Evolutionary conservation across 371 early-diverging fungal species (phyloP).

Genomic region (Entomophthora muscae): DNA sequence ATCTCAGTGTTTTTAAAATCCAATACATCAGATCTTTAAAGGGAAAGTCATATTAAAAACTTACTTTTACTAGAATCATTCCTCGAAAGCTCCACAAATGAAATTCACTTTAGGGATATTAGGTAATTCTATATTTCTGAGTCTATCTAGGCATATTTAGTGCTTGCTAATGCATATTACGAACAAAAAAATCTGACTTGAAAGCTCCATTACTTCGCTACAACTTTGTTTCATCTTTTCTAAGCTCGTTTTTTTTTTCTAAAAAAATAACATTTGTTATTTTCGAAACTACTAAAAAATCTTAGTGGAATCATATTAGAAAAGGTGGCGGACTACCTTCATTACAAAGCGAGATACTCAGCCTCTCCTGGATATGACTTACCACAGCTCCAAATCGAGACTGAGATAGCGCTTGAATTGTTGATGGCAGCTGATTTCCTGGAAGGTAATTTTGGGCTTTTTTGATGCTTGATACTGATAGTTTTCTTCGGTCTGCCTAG

Average conservation of each 20-base stretch:
- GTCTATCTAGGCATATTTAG: too few relatives aligned
- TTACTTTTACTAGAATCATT: background rate
- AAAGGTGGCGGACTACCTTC: slow-evolving; percentile 1
- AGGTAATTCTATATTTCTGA: background rate
- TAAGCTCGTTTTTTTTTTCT: too few relatives aligned
- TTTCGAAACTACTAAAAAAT: background rate
- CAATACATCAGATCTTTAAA: too few relatives aligned
- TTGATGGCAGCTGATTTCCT: slow-evolving; percentile 1
- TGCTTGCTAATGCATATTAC: too few relatives aligned
- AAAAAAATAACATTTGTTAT: background rate
- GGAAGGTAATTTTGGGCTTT: background rate
- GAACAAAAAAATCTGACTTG: too few relatives aligned
- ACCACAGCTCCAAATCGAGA: background rate
- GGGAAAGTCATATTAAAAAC: too few relatives aligned
- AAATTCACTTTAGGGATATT: slow-evolving; percentile 1
- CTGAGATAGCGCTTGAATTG: background rate
- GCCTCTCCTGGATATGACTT: background rate
- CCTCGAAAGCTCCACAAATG: background rate
- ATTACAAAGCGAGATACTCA: background rate
- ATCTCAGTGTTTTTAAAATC: too few relatives aligned
- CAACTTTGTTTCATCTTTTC: too few relatives aligned
- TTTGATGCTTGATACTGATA: too few relatives aligned
- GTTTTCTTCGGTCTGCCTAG: too few relatives aligned
- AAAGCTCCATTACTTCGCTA: too few relatives aligned
- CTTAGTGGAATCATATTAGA: background rate